phyloP scores from a whole-genome alignment of 2,329 filamentous ascomycete species.

The Cladosporium sp. region DNA sequence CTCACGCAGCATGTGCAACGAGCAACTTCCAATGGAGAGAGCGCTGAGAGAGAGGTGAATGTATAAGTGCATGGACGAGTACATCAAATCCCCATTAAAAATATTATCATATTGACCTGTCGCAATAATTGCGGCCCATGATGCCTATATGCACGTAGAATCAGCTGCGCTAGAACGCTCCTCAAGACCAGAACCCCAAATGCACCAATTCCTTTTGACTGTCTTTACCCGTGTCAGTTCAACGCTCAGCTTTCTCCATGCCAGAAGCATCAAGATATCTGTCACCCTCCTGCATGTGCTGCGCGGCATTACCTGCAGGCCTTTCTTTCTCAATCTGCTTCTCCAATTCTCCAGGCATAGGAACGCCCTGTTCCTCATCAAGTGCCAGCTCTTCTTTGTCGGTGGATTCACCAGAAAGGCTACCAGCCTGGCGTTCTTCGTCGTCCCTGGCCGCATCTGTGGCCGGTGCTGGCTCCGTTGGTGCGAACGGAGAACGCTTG shows the following conservation, averaged over 20 bases:
- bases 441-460: slow-evolving; percentile 12
- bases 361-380: slow-evolving; percentile 21
- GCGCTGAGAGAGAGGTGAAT: no score
- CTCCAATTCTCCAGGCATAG: slow-evolving; percentile 12
- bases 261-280: slow-evolving; percentile 22
- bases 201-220: no score
- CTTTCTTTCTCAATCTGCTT: slow-evolving; percentile 16
- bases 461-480: slow-evolving; percentile 18
- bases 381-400: slow-evolving; percentile 17
- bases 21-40: no score
- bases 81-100: no score
- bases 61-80: no score
- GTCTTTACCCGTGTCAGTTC: background rate
- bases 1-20: background rate
- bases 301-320: background rate
- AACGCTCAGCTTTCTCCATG: slow-evolving; percentile 21
- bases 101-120: background rate
- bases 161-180: slow-evolving; percentile 3
- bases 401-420: slow-evolving; percentile 8
- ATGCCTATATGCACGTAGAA: background rate
- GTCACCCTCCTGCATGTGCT: slow-evolving; percentile 7
- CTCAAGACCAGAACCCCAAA: background rate
- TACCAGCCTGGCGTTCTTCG: slow-evolving; percentile 2
- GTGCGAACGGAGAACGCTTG: slow-evolving; percentile 24
- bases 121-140: background rate